Percentiles rank a stretch among this genome's conserved stretches.
These are phyloP conservation scores for Phialophora verrucosa DNA, from an alignment of 2,329 filamentous ascomycete genomes.

Conservation along the genomic window DNA sequence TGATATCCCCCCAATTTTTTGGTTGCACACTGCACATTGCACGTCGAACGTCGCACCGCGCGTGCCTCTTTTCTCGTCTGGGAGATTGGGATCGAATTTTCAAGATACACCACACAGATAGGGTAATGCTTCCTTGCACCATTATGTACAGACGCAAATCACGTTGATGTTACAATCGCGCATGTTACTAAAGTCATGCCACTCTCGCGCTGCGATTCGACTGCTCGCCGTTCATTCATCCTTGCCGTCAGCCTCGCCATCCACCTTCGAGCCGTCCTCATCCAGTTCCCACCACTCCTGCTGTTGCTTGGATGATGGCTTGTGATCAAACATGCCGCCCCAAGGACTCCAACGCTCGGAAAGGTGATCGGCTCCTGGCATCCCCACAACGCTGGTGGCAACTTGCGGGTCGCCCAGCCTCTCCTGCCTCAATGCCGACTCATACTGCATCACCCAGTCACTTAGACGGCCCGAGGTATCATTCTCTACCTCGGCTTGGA, in stretches of 20 bases:
- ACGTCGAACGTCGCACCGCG: not conserved
- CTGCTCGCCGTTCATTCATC: not conserved
- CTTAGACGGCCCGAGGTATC: constrained; percentile 8
- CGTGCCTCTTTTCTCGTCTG: not conserved
- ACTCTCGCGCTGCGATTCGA: not conserved
- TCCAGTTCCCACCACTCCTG: not conserved
- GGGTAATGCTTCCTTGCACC: not conserved
- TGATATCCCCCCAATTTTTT: not conserved
- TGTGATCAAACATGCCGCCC: not conserved
- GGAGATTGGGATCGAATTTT: not conserved
- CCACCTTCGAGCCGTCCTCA: not conserved
- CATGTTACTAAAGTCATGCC: not conserved
- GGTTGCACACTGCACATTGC: not conserved
- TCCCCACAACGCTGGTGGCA: not conserved
- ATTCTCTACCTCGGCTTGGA: constrained; percentile 20
- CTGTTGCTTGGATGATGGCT: not conserved
- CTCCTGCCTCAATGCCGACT: constrained; percentile 13
- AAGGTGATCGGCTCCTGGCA: constrained; percentile 1
- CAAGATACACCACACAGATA: not conserved
- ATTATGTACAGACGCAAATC: not conserved
- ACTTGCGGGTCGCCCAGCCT: constrained; percentile 17
- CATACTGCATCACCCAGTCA: constrained; percentile 25
- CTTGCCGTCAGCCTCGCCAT: not conserved
- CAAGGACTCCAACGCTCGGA: constrained; percentile 23
- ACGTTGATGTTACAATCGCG: not conserved